Base-by-base conservation (phyloP, 169 alveolate species). In the Plasmodium knowlesi region DNA sequence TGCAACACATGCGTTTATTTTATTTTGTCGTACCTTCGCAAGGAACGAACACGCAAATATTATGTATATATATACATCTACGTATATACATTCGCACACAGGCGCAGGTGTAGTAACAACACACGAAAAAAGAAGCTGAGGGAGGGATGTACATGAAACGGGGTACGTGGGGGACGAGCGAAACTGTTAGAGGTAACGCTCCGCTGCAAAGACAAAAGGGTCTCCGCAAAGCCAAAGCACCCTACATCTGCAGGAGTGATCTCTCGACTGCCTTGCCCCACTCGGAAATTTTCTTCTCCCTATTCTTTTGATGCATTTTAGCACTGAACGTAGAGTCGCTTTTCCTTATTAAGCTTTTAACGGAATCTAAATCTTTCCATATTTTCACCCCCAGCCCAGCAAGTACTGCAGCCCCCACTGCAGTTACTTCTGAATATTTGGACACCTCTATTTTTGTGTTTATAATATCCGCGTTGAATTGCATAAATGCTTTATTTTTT, bases 381-480 rank as follows among this genome's bases (percentile, higher is more conserved):
- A 96, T 82, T 46, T 96, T 96, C 2, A 84, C 96, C 37, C 96
- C 97, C 5, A 98, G 19, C 4, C 99, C 99, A 34, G 99, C 99
- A 37, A 97, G 93, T 30, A 97, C 95, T 22, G 98, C 99, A 6
- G 99, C 99, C 16, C 99, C 99, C 30, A 96, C 83, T 19, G 98
- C 97, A 16, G 99, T 98, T 14, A 97, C 96, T 84, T 98, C 99
- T 28, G 74, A 22, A 22, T 78, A 39, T 25, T 30, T 53, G 0
- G 90, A 84, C 67, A 54, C 79, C 92, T 97, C 96, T 34, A 98
- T 92, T 22, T 94, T 70, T 19, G 95, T 95, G 39, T 96, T 90
- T 19, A 95, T 86, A 25, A 98, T 93, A 89, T 98, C 98, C 5
- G 99, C 96, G 88, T 97, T 95, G 14, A 97, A 93, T 74, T 98